Conservation (phyloP, 345 rosid genomes). For the Salix purpurea region DNA sequence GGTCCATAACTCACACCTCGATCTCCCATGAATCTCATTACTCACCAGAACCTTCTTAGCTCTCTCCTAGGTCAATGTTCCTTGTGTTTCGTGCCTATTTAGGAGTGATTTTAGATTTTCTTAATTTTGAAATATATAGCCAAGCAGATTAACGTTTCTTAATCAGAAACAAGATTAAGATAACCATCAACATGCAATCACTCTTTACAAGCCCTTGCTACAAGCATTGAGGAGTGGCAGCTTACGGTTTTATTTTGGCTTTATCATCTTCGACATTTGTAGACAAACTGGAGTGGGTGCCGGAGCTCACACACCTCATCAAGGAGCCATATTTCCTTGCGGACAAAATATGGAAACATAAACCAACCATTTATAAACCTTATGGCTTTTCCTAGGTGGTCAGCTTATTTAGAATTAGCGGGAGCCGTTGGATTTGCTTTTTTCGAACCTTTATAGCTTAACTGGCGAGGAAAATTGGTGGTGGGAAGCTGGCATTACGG, state of each 20-base stretch:
- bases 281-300: background rate
- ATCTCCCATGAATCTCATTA: conserved; percentile 2
- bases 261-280: background rate
- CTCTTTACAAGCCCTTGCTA: background rate
- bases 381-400: too few relatives aligned
- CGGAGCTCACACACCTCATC: too few relatives aligned
- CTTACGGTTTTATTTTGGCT: background rate
- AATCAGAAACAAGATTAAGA: background rate
- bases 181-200: background rate
- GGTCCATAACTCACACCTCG: conserved; percentile 2
- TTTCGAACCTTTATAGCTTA: too few relatives aligned
- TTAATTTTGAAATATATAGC: background rate
- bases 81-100: background rate
- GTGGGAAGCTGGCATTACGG: conserved; percentile 5
- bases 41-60: background rate
- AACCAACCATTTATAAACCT: too few relatives aligned
- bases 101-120: too few relatives aligned
- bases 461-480: background rate
- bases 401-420: too few relatives aligned
- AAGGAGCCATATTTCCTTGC: too few relatives aligned
- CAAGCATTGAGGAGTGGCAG: background rate
- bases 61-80: background rate
- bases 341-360: too few relatives aligned
- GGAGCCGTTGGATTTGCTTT: too few relatives aligned
- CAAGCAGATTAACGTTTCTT: background rate